Base-by-base conservation (phyloP, 768 basidiomycete genomes). In the Boletellus emodensis region DNA sequence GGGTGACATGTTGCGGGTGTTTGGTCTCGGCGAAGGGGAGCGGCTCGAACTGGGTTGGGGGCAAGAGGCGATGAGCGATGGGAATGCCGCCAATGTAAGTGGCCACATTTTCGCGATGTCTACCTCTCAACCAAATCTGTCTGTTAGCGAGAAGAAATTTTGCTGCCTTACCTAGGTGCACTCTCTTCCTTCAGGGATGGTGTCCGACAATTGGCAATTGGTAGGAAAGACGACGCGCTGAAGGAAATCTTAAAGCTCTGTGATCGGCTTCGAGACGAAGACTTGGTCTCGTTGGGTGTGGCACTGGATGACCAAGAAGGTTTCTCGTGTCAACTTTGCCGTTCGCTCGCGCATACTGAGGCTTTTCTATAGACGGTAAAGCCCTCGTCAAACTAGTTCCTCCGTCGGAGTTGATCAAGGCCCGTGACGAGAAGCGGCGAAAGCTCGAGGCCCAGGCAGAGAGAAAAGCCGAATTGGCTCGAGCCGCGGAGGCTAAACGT, bases 291-390 rank as follows among this genome's bases (percentile, higher is more conserved):
- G n/a, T 75, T 98, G 44, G 96, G 96, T 8, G 91, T 99, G 6
- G 94, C 94, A 8, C 74, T 99, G 32, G 96, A 98, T 65, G 96
- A 99, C 72, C 91, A 93, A 72, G 92, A 94, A 76, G 93, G 93
- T 85, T 48, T 46, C 2, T 54, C 44, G 73, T 66, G 32, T 28
- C 8, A 4, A 37, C 38, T 38, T 39, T 32, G 34, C 44, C 44
- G 15, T 44, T 43, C 35, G 10, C 35, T 34, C 14, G 17, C 20
- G 36, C 32, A 20, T 17, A 17, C 51, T 20, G 24, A 48, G 14
- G 32, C 44, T 10, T 34, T 28, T 34, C 41, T 28, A 28, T 56
- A 94, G 94, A 94, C 73, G 94, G 94, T n/a, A 85, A 84, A 61
- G 95, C 95, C 4, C 82, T 97, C 28, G 88, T 96, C 52, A 98